These are phyloP conservation scores for Helianthus annuus DNA, from an alignment of 129 eudicot species.

Conservation along the genomic window DNA sequence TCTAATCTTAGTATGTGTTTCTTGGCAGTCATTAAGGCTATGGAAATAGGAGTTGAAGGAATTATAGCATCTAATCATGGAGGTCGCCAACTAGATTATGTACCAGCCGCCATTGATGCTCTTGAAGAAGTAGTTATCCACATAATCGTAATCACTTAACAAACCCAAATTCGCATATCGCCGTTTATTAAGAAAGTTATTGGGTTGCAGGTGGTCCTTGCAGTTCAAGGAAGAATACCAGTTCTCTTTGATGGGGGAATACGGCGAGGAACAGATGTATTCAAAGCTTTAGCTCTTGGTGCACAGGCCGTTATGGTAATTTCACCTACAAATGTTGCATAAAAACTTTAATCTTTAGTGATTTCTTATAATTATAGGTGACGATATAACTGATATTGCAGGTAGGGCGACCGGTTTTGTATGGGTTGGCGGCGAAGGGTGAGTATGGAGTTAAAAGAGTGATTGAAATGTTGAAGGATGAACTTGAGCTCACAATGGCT, in stretches of 20 bases:
- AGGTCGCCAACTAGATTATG: conserved; percentile 86
- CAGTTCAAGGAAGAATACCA: conserved; percentile 67
- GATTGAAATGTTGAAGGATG: conserved; percentile 62
- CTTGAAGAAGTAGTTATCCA: conserved; percentile 69
- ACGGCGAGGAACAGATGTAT: conserved; percentile 85
- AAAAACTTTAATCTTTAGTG: neutral
- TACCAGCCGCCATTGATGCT: conserved; percentile 70
- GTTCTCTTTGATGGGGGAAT: conserved; percentile 79
- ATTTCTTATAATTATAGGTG: neutral
- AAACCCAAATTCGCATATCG: neutral
- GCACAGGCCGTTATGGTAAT: conserved; percentile 77
- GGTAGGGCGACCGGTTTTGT: conserved; percentile 70
- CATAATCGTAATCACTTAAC: too few species aligned
- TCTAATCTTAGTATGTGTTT: conserved; percentile 1
- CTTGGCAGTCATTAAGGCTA: conserved; percentile 63
- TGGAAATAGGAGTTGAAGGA: conserved; percentile 80
- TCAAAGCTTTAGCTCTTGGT: conserved; percentile 94
- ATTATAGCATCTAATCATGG: conserved; percentile 88
- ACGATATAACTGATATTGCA: conserved; percentile 22
- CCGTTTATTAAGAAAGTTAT: neutral
- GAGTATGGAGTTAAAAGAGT: conserved; percentile 59
- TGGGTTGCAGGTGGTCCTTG: conserved; percentile 53
- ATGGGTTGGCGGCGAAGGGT: conserved; percentile 71
- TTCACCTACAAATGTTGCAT: neutral
- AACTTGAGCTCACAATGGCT: conserved; percentile 85